Conservation (phyloP, 2,329 filamentous ascomycete genomes). For the Calycina marina region DNA sequence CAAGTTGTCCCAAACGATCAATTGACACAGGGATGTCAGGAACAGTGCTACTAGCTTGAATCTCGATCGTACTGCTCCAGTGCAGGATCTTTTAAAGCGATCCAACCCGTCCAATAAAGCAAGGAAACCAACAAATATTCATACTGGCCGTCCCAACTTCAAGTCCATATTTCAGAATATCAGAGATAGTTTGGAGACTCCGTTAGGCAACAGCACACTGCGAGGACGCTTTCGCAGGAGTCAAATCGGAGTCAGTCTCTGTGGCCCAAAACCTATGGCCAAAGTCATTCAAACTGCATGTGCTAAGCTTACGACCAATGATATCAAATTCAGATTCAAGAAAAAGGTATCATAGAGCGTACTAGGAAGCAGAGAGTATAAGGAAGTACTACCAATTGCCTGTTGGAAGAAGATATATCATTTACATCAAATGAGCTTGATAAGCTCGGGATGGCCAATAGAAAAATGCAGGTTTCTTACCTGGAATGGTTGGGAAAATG, state of each 20-base stretch:
- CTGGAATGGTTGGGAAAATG: too few species aligned
- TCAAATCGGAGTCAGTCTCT: slow-evolving; percentile 1
- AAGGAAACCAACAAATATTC: not conserved
- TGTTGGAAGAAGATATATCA: too few species aligned
- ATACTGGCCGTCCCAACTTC: slow-evolving; percentile 1
- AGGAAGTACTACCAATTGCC: too few species aligned
- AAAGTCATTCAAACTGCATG: not conserved
- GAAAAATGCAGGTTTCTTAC: too few species aligned
- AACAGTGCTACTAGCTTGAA: too few species aligned
- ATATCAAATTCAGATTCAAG: slow-evolving; percentile 1
- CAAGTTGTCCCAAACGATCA: too few species aligned
- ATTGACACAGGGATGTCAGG: too few species aligned
- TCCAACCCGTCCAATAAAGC: not conserved
- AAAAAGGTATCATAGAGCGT: not conserved
- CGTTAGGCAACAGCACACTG: not conserved
- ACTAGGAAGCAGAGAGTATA: too few species aligned
- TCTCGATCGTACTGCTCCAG: not conserved
- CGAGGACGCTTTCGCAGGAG: not conserved
- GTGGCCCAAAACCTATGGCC: not conserved
- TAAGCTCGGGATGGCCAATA: too few species aligned
- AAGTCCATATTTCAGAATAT: not conserved
- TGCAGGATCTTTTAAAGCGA: not conserved
- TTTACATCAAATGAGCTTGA: too few species aligned
- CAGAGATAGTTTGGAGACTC: not conserved
- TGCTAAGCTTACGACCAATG: not conserved